phyloP scores from a whole-genome alignment of 305 asterid species.

The Solanum hybrid region DNA sequence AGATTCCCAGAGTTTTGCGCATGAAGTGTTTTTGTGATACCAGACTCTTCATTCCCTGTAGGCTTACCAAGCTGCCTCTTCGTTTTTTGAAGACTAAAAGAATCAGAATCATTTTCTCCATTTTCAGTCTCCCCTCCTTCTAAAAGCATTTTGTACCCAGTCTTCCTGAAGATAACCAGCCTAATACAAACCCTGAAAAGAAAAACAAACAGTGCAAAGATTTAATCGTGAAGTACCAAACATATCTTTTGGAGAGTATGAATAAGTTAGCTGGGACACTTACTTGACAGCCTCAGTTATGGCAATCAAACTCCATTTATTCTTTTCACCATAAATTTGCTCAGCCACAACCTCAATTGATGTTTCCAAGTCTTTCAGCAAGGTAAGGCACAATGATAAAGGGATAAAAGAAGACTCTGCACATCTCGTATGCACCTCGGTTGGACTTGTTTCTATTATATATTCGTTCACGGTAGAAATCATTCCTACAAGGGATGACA shows the following conservation, averaged over 20 bases:
- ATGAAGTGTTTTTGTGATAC: constrained; percentile 17
- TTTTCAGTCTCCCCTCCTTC: constrained; percentile 70
- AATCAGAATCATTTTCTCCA: constrained; percentile 25
- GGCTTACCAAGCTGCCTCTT: constrained; percentile 19
- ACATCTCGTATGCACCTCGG: constrained; percentile 17
- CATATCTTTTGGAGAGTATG: not conserved
- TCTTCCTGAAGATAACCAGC: constrained; percentile 42
- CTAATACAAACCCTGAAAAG: constrained; percentile 60
- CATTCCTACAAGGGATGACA: constrained; percentile 66
- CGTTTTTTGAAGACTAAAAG: constrained; percentile 13
- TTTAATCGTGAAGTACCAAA: not conserved
- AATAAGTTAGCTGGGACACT: constrained; percentile 1
- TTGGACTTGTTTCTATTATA: constrained; percentile 54
- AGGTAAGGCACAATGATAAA: constrained; percentile 57
- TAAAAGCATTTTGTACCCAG: constrained; percentile 80
- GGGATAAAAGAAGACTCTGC: constrained; percentile 52
- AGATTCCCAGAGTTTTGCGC: constrained; percentile 39
- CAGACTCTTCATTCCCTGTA: constrained; percentile 25
- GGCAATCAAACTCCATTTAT: constrained; percentile 79
- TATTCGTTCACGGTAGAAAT: constrained; percentile 60
- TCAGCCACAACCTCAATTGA: constrained; percentile 80
- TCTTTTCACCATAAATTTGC: constrained; percentile 66
- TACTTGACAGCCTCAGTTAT: constrained; percentile 68
- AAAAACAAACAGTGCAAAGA: not conserved
- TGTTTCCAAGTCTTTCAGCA: constrained; percentile 89